phyloP scores from a whole-genome alignment of 148 eudicot genomes.

The Fallopia convolvulus region DNA sequence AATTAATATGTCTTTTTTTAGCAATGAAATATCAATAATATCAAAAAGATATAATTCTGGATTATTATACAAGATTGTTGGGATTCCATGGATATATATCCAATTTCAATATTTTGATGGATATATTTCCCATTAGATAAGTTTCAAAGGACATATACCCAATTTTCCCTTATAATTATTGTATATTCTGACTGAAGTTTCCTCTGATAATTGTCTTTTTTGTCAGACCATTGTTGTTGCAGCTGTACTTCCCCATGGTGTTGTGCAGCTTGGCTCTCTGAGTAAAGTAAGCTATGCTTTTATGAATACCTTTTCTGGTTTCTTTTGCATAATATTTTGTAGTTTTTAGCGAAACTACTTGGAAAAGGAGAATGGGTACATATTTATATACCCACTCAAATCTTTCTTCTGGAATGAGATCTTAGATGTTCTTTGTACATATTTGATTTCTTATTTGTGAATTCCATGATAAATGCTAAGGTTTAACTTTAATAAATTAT shows the following conservation, averaged over 20 bases:
- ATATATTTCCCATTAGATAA: too few relatives aligned
- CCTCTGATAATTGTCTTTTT: not conserved
- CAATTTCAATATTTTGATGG: too few relatives aligned
- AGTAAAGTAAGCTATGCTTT: conserved; percentile 41
- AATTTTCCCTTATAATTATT: too few relatives aligned
- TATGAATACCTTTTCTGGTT: not conserved
- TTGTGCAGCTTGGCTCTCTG: conserved; percentile 75
- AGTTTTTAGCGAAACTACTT: not conserved
- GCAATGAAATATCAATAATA: too few relatives aligned
- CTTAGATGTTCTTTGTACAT: not conserved
- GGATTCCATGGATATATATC: too few relatives aligned
- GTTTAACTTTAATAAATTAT: not conserved
- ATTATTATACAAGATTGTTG: too few relatives aligned
- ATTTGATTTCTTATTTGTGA: not conserved
- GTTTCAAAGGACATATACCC: too few relatives aligned
- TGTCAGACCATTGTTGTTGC: conserved; percentile 71
- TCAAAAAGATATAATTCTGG: too few relatives aligned
- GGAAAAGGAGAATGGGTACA: not conserved
- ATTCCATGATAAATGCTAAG: not conserved
- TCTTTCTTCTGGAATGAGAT: not conserved
- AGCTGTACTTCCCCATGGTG: conserved; percentile 64
- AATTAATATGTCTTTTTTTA: too few relatives aligned
- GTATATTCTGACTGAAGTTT: not conserved
- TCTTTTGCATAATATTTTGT: not conserved
- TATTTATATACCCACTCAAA: not conserved